phyloP scores from a whole-genome alignment of 1,284 basidiomycete species.

The Naganishia albida region DNA sequence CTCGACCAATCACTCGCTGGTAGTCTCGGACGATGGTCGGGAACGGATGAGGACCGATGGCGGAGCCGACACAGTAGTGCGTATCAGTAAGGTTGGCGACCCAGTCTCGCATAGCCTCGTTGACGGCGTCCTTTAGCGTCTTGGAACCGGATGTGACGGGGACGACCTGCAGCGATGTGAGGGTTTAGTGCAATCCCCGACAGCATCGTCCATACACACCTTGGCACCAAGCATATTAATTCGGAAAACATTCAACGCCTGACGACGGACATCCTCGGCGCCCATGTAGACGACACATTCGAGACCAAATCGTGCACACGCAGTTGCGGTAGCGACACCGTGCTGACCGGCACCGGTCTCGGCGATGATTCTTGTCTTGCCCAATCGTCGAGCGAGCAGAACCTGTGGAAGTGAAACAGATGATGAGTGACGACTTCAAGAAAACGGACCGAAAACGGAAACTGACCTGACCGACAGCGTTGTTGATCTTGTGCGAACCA shows the following conservation, averaged over 20 bases:
- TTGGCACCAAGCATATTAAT: conserved; percentile 96
- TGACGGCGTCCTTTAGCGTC: conserved; percentile 97
- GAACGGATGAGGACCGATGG: conserved; percentile 98
- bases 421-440: neutral
- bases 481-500: conserved; percentile 96
- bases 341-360: conserved; percentile 99
- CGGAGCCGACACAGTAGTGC: conserved; percentile 96
- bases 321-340: conserved; percentile 97
- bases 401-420: conserved; percentile 63
- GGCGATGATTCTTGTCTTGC: conserved; percentile 96
- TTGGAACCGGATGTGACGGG: conserved; percentile 92
- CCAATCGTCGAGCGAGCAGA: conserved; percentile 84
- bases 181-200: neutral
- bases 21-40: conserved; percentile 98
- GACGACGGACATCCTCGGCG: conserved; percentile 92
- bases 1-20: conserved; percentile 91
- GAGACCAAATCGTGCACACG: conserved; percentile 93
- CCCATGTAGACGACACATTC: conserved; percentile 99
- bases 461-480: conserved; percentile 81
- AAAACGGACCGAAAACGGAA: neutral
- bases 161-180: conserved; percentile 64
- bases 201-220: conserved; percentile 52
- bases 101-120: conserved; percentile 97
- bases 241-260: conserved; percentile 95
- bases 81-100: conserved; percentile 91